Percentiles rank a stretch among this genome's conserved stretches.
Evolutionary conservation across 768 basidiomycete genomes (phyloP).

Genomic region (Phaeotremella skinneri): DNA sequence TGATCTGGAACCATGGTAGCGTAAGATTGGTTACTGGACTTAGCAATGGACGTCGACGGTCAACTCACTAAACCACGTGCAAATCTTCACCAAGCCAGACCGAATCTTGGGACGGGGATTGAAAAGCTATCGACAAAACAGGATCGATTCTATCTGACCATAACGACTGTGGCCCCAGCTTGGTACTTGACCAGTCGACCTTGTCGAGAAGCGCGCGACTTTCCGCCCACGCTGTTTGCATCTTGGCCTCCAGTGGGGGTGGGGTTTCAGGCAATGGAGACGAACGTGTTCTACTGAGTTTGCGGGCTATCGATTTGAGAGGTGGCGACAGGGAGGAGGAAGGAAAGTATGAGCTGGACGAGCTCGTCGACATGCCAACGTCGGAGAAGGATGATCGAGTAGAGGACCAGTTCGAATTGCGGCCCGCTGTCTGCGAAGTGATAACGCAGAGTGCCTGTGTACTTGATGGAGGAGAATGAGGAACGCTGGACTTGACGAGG

Average conservation of each 20-base stretch:
- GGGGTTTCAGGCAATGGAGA: constrained; percentile 4
- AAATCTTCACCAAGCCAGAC: constrained; percentile 42
- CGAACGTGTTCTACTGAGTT: background rate
- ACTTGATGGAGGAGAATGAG: constrained; percentile 29
- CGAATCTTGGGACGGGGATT: constrained; percentile 24
- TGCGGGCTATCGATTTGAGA: background rate
- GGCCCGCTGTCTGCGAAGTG: constrained; percentile 26
- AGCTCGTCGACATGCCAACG: background rate
- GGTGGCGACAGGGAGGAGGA: constrained; percentile 1
- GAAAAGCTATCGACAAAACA: constrained; percentile 31
- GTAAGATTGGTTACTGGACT: constrained; percentile 32
- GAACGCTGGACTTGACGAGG: constrained; percentile 31
- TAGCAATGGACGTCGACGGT: background rate
- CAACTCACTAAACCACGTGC: constrained; percentile 32
- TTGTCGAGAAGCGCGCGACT: constrained; percentile 29
- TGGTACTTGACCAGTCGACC: constrained; percentile 37
- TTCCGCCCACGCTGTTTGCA: constrained; percentile 17
- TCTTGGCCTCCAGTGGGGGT: background rate
- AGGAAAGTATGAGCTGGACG: constrained; percentile 1
- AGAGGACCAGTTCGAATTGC: constrained; percentile 2
- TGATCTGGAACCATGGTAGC: constrained; percentile 26
- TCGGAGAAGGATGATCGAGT: constrained; percentile 10
- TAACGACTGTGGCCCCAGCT: constrained; percentile 25
- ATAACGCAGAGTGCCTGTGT: constrained; percentile 37
- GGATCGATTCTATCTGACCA: constrained; percentile 36